Evolutionary conservation across 768 basidiomycete genomes (phyloP).

Genomic region (Tephrocybe sp.): DNA sequence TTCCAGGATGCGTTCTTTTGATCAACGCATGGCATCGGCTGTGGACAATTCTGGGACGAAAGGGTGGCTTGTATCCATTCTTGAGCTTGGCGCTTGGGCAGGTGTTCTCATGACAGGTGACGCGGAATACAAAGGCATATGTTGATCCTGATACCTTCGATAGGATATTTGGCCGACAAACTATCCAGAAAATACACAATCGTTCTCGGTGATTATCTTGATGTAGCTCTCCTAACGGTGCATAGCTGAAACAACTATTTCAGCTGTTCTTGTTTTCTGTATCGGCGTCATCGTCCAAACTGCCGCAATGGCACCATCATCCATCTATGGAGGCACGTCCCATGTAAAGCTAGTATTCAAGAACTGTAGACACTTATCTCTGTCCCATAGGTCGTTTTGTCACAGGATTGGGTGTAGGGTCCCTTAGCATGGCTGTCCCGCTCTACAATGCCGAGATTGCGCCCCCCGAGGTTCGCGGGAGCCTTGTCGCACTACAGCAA

Average conservation of each 20-base stretch:
- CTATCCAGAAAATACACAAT: slow-evolving; percentile 76
- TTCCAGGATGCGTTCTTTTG: slow-evolving; percentile 50
- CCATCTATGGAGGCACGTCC: slow-evolving; percentile 60
- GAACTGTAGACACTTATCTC: neutral
- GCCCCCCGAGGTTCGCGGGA: slow-evolving; percentile 81
- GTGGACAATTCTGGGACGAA: slow-evolving; percentile 52
- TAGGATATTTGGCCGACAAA: slow-evolving; percentile 68
- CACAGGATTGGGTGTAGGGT: slow-evolving; percentile 81
- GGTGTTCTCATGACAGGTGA: slow-evolving; percentile 70
- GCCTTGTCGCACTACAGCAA: slow-evolving; percentile 80
- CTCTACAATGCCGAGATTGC: slow-evolving; percentile 74
- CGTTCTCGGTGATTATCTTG: slow-evolving; percentile 41
- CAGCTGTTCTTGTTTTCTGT: slow-evolving; percentile 61
- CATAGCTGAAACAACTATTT: slow-evolving; percentile 16
- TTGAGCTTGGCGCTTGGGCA: slow-evolving; percentile 76
- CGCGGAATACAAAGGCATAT: neutral
- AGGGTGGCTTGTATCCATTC: slow-evolving; percentile 74
- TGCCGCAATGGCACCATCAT: slow-evolving; percentile 51
- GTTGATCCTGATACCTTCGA: too few relatives aligned
- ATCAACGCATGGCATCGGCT: slow-evolving; percentile 54
- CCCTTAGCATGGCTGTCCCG: slow-evolving; percentile 81
- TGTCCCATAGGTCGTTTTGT: slow-evolving; percentile 62
- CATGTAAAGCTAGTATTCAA: too few relatives aligned
- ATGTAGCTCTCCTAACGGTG: neutral
- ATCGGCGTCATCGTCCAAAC: slow-evolving; percentile 78